Base-by-base conservation (phyloP, 371 early-diverging fungal species). In the Mortierella sp. region DNA sequence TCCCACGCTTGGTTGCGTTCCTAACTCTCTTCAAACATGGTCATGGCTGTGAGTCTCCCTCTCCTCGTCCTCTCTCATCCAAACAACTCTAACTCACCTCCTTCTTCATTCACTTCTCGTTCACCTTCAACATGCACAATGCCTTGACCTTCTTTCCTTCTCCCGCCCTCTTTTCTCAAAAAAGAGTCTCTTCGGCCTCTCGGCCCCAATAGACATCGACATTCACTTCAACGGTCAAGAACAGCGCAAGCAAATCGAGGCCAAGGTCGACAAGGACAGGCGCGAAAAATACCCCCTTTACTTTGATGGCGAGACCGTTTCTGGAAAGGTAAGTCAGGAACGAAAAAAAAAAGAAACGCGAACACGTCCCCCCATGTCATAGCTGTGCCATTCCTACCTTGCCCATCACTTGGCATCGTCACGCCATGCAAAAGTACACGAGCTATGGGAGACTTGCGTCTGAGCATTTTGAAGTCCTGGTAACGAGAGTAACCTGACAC, bases 271-370 rank as follows among this genome's bases (percentile, higher is more conserved):
- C 77, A 97, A 97, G 89, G 97, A 98, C 84, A 92, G 91, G 74
- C 92, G 94, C 71, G 95, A 96, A 77, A 94, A 91, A 75, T 95
- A 94, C 75, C 99, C 99, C n/a, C 91, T 99, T 12, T 99, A 97
- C 87, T 96, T 98, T 88, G 99, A 99, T 88, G 99, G 98, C 14
- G 99, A 99, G 85, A 90, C 96, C 7, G 97, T 99, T 35, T 79
- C 91, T 29, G 99, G 99, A 80, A 98, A 97, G 94, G 98, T 97
- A 92, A 6, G 5, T 6, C 35, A 63, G 18, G 24, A n/a, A 14
- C 35, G 12, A 46, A 46, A 46, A 44, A 46, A 46, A 46, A 46
- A 46, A 46, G 11, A 46, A 63, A 63, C 54, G 73, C 29, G 71
- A 24, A 43, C 16, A 7, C 2, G n/a, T 46, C 35, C 5, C 14